Base-by-base conservation (phyloP, 768 basidiomycete species). In the Panaeolus cyanescens region DNA sequence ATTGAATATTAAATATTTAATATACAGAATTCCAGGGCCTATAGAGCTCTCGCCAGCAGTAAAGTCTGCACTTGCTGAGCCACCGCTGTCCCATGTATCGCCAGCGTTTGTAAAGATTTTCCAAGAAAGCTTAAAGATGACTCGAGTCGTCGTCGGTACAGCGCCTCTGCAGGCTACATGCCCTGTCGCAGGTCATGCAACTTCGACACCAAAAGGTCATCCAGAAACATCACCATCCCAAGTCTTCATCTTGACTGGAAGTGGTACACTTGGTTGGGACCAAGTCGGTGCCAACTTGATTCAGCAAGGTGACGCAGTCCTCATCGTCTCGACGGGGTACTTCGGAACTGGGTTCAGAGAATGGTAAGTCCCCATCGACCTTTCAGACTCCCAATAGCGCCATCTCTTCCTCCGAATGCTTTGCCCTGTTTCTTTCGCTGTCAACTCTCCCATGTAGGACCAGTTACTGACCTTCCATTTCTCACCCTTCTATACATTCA, bases 211-310 rank as follows among this genome's bases (percentile, higher is more conserved):
- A 50, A 50, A 50, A 15, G 45, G 45, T 4, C 45, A 50, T 5
- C 22, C 45, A 50, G 45, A 50, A 50, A 10, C 45, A 25, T 50
- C 25, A 12, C 22, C 45, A 30, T 50, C 45, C 0, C 97, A 99
- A 70, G 93, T 95, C 0, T 95, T 99, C 81, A 77, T 99, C 68
- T 90, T 99, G 63, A 89, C 95, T 22, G 97, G 97, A 1, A 92
- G 90, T 58, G 97, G 97, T 15, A 99, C 97, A 1, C 82, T 99
- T 32, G 97, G 97, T 30, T 99, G 96, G 95, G 96, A 98, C 72
- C 91, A 93, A 84, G 92, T 83, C 37, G 89, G 93, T 0, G 86
- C 93, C 10, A 99, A 99, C 75, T 83, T 99, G 58, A 81, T 98
- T n/a, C 87, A 91, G 64, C 81, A 83, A 12, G 87, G 85, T 42